Evolutionary conservation across 495 filamentous ascomycete genomes (phyloP), one percentile per base, ranked within the genome.

Genomic region (Penicillium odoratum): DNA sequence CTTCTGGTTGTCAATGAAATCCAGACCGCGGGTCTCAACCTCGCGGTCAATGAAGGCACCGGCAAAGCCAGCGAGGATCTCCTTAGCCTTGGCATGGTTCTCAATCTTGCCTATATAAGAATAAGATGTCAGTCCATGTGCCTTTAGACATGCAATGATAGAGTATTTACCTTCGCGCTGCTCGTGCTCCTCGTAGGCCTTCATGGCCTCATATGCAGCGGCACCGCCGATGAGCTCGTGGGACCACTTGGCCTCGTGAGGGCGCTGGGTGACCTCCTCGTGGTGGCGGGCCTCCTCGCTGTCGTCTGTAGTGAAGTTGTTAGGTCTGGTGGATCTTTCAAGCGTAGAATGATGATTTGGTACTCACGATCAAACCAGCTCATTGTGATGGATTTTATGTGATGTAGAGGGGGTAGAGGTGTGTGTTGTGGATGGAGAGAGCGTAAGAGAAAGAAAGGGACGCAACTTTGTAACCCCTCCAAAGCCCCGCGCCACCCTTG

Each of bases 41-140:
- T 90, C 74, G 66, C 85, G 86, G 75, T 91, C 89, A 60, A 88
- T 83, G 72, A 90, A 87, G 47, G 80, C 86, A 53, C 81, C 88
- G 38, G 84, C 86, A 45, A 89, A 67, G 57, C 84, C 87, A 52
- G 83, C 88, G 10, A 91, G 40, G 44, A 88, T 59, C 71, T 91
- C 88, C 78, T 91, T 91, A 72, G 89, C 88, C 57, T 85, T 77
- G 43, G 68, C 78, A 74, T 91, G 88, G 64, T 75, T 74, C 33
- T 85, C 81, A n/a, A 80, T 63, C 72, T 86, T 79, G 74, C 88
- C 86, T 88, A 9, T 11, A 18, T 15, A n/a, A 11, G 5, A 18
- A 18, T 15, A n/a, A 11, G 5, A 18, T 42, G 18, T 8, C 44
- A 56, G 10, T 53, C 10, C 7, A 44, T 44, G 36, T 18, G 3